Base-by-base conservation (phyloP, 2,329 filamentous ascomycete genomes). In the Trichoderma sp. region DNA sequence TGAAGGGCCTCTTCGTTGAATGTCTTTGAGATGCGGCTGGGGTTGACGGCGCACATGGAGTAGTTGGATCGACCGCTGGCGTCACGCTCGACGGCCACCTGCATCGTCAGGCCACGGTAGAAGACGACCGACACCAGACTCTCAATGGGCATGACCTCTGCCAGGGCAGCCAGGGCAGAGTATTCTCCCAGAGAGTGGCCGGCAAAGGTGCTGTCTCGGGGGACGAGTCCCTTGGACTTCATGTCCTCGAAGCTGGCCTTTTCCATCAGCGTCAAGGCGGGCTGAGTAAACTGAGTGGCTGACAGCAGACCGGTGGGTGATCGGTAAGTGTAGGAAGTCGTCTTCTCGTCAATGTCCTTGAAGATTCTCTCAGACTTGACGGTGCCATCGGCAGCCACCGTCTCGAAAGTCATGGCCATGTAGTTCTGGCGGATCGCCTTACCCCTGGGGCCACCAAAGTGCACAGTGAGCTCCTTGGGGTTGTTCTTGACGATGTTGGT, bases 401-500 rank as follows among this genome's bases (percentile, higher is more conserved):
- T 96, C 84, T 99, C 96, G 81, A 98, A 99, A 59, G 95, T 98
- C 96, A 99, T 99, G 70, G 95, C 90, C 91, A 98, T 98, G 85
- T 99, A 99, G 83, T 99, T 99, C 78, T 97, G 91, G 72, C 96
- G 93, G 75, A 99, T 99, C 63, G 93, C 94, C 84, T 98, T 99
- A 78, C 96, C 96, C 69, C 93, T 92, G 71, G 96, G 94, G 59
- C 96, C 96, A 83, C 96, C 96, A 77, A 99, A 99, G 85, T 99
- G 92, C 73, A 99, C 93, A 5, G 96, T 99, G 67, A 99, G 90
- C 83, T 98, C 96, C 86, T 97, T 97, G 72, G 96, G 96, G 83
- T 99, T 99, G 85, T 98, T 99, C 86, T 94, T 96, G 81, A 99
- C 96, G 76, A 99, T 99, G 82, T 98, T 94, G 78, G 94, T 97